Percentiles rank a stretch among this genome's conserved stretches.
Evolutionary conservation across 2,329 filamentous ascomycete genomes (phyloP).

Genomic region (Ophiocordyceps camponoti-floridani): DNA sequence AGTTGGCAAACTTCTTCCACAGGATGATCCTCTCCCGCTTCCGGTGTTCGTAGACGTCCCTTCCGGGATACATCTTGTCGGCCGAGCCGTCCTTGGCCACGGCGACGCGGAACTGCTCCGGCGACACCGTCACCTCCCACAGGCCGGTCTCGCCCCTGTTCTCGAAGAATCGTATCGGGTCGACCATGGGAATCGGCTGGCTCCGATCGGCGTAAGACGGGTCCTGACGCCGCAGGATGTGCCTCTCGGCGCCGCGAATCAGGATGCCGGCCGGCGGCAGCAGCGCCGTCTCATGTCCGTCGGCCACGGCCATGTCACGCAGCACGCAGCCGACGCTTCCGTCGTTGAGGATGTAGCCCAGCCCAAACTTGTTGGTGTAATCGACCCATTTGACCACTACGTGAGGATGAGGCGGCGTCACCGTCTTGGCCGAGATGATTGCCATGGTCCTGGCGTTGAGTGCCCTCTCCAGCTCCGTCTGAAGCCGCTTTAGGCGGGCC

Average conservation of each 20-base stretch:
- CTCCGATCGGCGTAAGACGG: constrained; percentile 34
- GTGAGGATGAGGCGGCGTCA: constrained; percentile 37
- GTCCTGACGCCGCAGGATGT: constrained; percentile 45
- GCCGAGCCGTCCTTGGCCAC: constrained; percentile 39
- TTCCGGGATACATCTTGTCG: constrained; percentile 43
- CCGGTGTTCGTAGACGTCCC: constrained; percentile 45
- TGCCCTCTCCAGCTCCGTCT: constrained; percentile 42
- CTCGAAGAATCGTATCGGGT: constrained; percentile 53
- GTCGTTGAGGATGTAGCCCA: constrained; percentile 70
- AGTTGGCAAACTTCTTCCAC: constrained; percentile 60
- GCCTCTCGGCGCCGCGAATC: constrained; percentile 51
- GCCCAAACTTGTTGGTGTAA: constrained; percentile 72
- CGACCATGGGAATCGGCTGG: constrained; percentile 46
- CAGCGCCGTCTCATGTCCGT: constrained; percentile 28
- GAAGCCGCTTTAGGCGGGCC: constrained; percentile 34
- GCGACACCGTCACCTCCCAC: constrained; percentile 42
- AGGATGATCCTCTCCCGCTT: constrained; percentile 48
- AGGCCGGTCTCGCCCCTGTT: constrained; percentile 49
- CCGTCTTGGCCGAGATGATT: constrained; percentile 34
- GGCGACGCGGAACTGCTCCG: constrained; percentile 39
- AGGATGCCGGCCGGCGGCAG: constrained; percentile 56
- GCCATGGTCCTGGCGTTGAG: constrained; percentile 46
- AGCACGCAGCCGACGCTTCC: constrained; percentile 61
- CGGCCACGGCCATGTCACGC: constrained; percentile 33
- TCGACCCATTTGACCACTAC: constrained; percentile 72